phyloP scores from a whole-genome alignment of 306 rosid genomes.

The Trifolium fragiferum region DNA sequence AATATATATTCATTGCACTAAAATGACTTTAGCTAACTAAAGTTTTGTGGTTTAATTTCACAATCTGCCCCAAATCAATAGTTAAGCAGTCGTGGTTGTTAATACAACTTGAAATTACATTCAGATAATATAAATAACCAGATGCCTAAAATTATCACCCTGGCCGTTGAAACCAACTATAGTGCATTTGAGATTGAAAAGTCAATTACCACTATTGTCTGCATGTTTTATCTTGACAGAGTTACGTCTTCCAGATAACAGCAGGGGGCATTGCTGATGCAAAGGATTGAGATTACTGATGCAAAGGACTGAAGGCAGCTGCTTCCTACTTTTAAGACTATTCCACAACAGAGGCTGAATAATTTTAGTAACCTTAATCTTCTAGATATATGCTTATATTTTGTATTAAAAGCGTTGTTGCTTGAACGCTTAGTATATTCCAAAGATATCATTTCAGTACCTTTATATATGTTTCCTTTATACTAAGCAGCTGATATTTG shows the following conservation, averaged over 20 bases:
- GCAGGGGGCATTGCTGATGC: conserved; percentile 93
- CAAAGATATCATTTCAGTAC: neutral
- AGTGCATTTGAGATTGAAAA: conserved; percentile 6
- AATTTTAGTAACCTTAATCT: conserved; percentile 43
- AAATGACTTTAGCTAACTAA: neutral
- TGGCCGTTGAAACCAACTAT: conserved; percentile 2
- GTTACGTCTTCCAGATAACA: conserved; percentile 89
- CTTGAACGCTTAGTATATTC: conserved; percentile 32
- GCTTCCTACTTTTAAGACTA: neutral
- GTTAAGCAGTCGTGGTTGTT: neutral
- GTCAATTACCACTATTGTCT: conserved; percentile 7
- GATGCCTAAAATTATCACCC: neutral
- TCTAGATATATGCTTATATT: conserved; percentile 41
- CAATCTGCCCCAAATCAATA: conserved; percentile 24
- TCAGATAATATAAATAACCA: neutral
- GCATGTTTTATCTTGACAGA: conserved; percentile 58
- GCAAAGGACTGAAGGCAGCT: conserved; percentile 73
- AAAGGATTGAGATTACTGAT: conserved; percentile 83
- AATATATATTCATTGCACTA: conserved; percentile 1
- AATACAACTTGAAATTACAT: conserved; percentile 24
- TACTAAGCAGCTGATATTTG: conserved; percentile 14
- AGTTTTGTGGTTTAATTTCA: conserved; percentile 11
- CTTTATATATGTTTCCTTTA: conserved; percentile 18
- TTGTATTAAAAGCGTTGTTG: conserved; percentile 23
- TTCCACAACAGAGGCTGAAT: conserved; percentile 4